phyloP scores from a whole-genome alignment of 2,329 filamentous ascomycete species.

The Nemania sp. region DNA sequence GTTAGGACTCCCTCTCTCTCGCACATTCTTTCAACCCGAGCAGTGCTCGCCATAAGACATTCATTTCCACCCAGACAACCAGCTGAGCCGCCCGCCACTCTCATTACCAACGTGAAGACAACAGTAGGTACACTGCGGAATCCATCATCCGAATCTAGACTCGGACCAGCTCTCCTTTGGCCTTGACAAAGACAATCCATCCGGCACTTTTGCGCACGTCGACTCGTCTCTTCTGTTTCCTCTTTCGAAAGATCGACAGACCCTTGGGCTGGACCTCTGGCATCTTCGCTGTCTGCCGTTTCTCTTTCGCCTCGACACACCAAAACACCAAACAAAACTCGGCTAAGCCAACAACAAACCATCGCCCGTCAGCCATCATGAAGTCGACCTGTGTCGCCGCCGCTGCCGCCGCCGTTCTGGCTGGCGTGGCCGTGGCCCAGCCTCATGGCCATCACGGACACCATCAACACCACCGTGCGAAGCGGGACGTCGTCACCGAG shows the following conservation, averaged over 20 bases:
- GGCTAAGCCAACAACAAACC: constrained; percentile 1
- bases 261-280: constrained; percentile 36
- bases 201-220: constrained; percentile 8
- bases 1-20: constrained; percentile 20
- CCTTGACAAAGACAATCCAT: constrained; percentile 15
- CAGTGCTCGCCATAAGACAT: constrained; percentile 44
- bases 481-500: constrained; percentile 52
- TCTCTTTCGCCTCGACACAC: background rate
- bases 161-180: background rate
- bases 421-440: constrained; percentile 54
- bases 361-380: constrained; percentile 43
- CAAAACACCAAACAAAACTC: constrained; percentile 5
- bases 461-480: constrained; percentile 43
- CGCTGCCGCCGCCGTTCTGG: constrained; percentile 49
- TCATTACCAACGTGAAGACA: constrained; percentile 36
- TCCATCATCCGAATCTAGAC: background rate
- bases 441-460: constrained; percentile 51
- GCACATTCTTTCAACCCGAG: constrained; percentile 41
- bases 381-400: constrained; percentile 49
- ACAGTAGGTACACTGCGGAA: background rate
- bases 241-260: constrained; percentile 24
- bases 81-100: constrained; percentile 36
- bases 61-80: constrained; percentile 33
- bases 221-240: constrained; percentile 19
- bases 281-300: background rate